Percentiles rank a stretch among this genome's conserved stretches.
Evolutionary conservation across 2,329 filamentous ascomycete genomes (phyloP).

Genomic region (Phialophora macrospora): DNA sequence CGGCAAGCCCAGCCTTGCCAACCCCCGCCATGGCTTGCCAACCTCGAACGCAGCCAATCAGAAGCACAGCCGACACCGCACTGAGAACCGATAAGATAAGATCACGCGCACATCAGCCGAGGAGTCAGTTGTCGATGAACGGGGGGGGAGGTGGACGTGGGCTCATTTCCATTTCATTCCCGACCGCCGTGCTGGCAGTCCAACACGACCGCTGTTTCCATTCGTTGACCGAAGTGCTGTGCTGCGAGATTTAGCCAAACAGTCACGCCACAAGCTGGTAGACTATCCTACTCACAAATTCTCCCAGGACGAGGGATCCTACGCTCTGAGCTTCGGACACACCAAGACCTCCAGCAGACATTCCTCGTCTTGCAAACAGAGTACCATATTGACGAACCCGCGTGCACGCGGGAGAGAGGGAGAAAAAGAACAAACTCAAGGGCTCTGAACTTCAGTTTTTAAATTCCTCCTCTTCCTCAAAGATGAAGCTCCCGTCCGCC

Average conservation of each 20-base stretch:
- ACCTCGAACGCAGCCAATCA: background rate
- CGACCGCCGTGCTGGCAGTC: background rate
- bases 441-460: background rate
- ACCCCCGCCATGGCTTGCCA: too few species aligned
- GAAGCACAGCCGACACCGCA: background rate
- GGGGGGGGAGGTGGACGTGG: too few species aligned
- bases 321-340: background rate
- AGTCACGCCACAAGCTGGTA: background rate
- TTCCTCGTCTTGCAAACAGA: background rate
- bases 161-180: background rate
- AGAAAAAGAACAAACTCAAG: background rate
- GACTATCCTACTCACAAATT: too few species aligned
- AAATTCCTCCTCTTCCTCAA: background rate
- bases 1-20: background rate
- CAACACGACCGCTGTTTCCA: background rate
- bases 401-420: background rate
- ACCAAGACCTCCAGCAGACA: background rate
- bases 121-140: background rate
- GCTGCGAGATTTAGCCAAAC: too few species aligned
- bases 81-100: conserved; percentile 4
- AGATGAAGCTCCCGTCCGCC: background rate
- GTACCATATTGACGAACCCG: background rate
- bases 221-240: too few species aligned
- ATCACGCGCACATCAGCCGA: background rate
- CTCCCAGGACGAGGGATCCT: too few species aligned